A percentile compares a stretch with the other conserved stretches of the same genome.
Conservation (phyloP, 768 basidiomycete genomes). For the Russula olivacea region DNA sequence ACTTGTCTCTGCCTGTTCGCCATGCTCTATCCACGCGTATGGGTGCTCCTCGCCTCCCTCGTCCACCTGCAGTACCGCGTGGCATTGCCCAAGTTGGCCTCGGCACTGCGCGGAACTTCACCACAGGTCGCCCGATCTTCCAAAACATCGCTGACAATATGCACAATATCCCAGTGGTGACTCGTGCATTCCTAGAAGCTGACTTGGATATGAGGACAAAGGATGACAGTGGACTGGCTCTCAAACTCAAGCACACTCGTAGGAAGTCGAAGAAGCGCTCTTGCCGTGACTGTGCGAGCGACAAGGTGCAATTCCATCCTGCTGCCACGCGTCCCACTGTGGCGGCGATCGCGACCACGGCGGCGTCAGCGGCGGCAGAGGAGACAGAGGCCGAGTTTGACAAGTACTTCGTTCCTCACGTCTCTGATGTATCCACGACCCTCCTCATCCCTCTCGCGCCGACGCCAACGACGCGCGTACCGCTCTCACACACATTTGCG, state of each 20-base stretch:
- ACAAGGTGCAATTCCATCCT: slow-evolving; percentile 24
- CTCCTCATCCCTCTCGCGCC: slow-evolving; percentile 76
- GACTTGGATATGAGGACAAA: slow-evolving; percentile 58
- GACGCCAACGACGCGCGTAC: slow-evolving; percentile 60
- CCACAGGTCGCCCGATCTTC: slow-evolving; percentile 66
- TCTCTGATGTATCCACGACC: slow-evolving; percentile 48
- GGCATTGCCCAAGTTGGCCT: slow-evolving; percentile 64
- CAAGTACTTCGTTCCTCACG: slow-evolving; percentile 51
- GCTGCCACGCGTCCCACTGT: slow-evolving; percentile 25
- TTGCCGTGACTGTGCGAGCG: slow-evolving; percentile 24
- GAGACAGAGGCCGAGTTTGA: slow-evolving; percentile 41
- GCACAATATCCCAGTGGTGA: slow-evolving; percentile 62
- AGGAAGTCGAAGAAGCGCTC: slow-evolving; percentile 30
- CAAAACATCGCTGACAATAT: slow-evolving; percentile 68
- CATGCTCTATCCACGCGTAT: slow-evolving; percentile 45
- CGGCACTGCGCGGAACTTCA: slow-evolving; percentile 71
- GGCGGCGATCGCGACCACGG: neutral
- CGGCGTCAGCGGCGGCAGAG: neutral
- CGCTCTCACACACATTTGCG: slow-evolving; percentile 38
- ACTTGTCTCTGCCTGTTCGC: slow-evolving; percentile 52
- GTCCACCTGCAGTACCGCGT: slow-evolving; percentile 45
- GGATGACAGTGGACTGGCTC: slow-evolving; percentile 36
- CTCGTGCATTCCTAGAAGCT: slow-evolving; percentile 66
- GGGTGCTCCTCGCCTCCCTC: slow-evolving; percentile 50
- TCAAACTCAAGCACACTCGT: slow-evolving; percentile 27